Base-by-base conservation (phyloP, 345 rosid genomes). In the Rhodamnia rubescens region DNA sequence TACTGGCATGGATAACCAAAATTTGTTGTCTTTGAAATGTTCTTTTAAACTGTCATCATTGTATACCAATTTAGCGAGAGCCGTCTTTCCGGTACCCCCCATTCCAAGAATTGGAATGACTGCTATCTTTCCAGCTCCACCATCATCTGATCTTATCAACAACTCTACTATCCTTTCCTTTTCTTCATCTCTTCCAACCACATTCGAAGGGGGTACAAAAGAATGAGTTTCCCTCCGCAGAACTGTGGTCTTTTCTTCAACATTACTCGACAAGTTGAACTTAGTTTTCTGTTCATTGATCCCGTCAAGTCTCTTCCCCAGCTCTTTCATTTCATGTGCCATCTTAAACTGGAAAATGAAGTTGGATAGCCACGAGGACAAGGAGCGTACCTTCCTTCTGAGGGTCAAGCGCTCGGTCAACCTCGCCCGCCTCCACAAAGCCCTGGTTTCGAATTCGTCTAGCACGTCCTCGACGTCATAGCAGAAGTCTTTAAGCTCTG, bases 61-160 rank as follows among this genome's bases (percentile, higher is more conserved):
- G 78, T 14, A 89, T 10, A 80, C 90, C 83, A 84, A 27, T 83
- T 84, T 84, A 3, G 85, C 90, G 6, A 89, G 87, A 15, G 88
- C 61, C 1, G 89, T 89, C 87, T 89, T 89, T n/a, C 91, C 91
- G 2, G 85, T 51, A 9, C 91, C 91, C 12, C 88, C 90, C 5
- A 88, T 82, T 59, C 90, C 90, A 14, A 86, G 56, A 7, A 88
- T 74, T 2, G 90, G 88, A 85, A 89, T 32, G 8, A 89, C 87
- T 7, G 74, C 26, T 24, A 89, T 20, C 11, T 78, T 54, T 22
- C 42, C 20, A 36, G 21, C 32, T 8, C 14, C 64, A 18, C 18
- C 74, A 15, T 84, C 78, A 59, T 32, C 15, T 11, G 83, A 12
- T 21, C 49, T 6, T 6, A 61, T 61, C 78, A 89, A 16, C 12